A percentile compares a stretch with the other conserved stretches of the same genome.
phyloP scores from a whole-genome alignment of 257 asterid species.

The Ajuga chamaepitys region DNA sequence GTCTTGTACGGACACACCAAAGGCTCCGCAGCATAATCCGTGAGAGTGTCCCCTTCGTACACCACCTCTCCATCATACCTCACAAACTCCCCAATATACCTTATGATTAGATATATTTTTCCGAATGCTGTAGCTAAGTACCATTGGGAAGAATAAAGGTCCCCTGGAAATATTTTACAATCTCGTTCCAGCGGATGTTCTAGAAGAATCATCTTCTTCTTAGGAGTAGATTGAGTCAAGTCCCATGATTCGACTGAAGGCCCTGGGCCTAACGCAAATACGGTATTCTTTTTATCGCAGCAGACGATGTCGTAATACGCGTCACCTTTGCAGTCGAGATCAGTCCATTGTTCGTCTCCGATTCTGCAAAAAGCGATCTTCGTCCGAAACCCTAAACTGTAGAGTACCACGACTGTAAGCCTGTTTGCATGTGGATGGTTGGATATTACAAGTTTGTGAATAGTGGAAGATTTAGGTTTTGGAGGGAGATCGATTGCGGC shows the following conservation, averaged over 20 bases:
- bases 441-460: no score
- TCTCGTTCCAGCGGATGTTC: no score
- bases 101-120: slow-evolving; percentile 8
- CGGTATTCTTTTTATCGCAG: background rate
- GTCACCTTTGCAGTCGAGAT: background rate
- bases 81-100: slow-evolving; percentile 33
- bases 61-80: slow-evolving; percentile 17
- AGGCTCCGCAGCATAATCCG: background rate
- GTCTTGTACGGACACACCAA: slow-evolving; percentile 26
- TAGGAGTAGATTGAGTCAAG: background rate
- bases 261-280: slow-evolving; percentile 7
- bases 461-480: no score
- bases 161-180: no score
- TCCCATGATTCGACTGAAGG: slow-evolving; percentile 18
- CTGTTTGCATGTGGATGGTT: no score
- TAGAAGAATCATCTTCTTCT: background rate
- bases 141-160: no score
- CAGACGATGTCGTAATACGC: slow-evolving; percentile 11
- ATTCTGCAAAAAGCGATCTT: slow-evolving; percentile 7
- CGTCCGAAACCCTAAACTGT: background rate
- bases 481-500: no score
- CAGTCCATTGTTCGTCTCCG: slow-evolving; percentile 6
- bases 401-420: background rate
- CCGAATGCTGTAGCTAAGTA: no score
- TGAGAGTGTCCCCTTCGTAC: slow-evolving; percentile 23